A percentile compares a stretch with the other conserved stretches of the same genome.
phyloP scores from a whole-genome alignment of 2,329 filamentous ascomycete species.

The Calonectria pseudoreteaudii region DNA sequence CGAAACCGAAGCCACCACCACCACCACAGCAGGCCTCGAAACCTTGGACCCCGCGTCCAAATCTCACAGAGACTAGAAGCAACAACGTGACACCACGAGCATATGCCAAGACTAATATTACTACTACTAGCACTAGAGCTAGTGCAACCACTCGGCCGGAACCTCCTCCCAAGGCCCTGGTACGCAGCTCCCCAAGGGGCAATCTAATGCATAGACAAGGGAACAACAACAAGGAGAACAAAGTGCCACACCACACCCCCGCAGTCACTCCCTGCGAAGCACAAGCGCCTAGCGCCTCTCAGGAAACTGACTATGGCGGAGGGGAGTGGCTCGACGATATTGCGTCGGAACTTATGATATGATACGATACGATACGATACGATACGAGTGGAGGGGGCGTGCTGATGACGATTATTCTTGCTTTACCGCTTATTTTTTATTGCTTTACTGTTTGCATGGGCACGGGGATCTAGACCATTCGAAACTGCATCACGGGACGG shows the following conservation, averaged over 20 bases:
- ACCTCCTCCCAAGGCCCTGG: neutral
- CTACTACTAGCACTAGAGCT: neutral
- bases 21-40: neutral
- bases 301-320: constrained; percentile 54
- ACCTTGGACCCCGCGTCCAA: neutral
- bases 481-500: neutral
- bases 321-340: constrained; percentile 54
- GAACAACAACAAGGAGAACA: constrained; percentile 46
- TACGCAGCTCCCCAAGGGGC: neutral
- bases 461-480: neutral
- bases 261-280: neutral
- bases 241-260: constrained; percentile 7
- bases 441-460: neutral
- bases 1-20: neutral
- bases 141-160: neutral
- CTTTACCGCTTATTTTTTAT: neutral
- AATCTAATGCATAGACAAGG: neutral
- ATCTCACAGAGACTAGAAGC: neutral
- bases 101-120: neutral
- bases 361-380: constrained; percentile 12
- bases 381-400: constrained; percentile 7
- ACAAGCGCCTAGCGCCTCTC: constrained; percentile 42
- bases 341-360: constrained; percentile 47
- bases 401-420: neutral
- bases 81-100: neutral